Conservation (phyloP, 192 early-diverging fungal genomes). For the Polychytrium aggregatum region DNA sequence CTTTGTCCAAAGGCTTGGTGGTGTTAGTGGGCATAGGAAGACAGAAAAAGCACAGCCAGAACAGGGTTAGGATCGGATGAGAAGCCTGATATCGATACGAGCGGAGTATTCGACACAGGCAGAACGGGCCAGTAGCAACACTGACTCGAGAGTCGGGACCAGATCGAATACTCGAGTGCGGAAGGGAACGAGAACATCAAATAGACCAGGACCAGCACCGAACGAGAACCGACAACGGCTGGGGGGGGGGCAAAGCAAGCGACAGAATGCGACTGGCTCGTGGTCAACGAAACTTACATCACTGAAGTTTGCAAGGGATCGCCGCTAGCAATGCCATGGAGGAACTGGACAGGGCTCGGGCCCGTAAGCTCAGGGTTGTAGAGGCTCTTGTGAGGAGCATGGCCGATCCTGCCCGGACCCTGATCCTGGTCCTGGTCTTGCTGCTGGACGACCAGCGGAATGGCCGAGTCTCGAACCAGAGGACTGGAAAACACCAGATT, state of each 20-base stretch:
- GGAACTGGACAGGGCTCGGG: slow-evolving; percentile 11
- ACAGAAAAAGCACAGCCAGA: no score
- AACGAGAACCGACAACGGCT: no score
- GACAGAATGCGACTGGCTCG: background rate
- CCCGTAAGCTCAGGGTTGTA: no score
- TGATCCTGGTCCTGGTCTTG: no score
- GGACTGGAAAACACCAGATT: no score
- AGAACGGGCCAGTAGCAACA: background rate
- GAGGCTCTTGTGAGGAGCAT: no score
- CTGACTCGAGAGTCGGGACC: background rate
- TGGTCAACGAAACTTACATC: slow-evolving; percentile 17
- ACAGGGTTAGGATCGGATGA: background rate
- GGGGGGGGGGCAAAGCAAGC: no score
- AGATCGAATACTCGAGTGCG: background rate
- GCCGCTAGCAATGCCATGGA: slow-evolving; percentile 24
- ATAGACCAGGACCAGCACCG: no score
- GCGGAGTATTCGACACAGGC: background rate
- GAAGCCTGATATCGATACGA: background rate
- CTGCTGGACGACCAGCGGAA: no score
- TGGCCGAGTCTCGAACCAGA: no score
- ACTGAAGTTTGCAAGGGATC: slow-evolving; percentile 16
- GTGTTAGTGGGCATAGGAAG: no score
- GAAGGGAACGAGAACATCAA: background rate
- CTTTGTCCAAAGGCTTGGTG: slow-evolving; percentile 27
- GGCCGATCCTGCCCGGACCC: no score